A percentile compares a stretch with the other conserved stretches of the same genome.
These are phyloP conservation scores for Penicillium sp. DNA, from an alignment of 2,329 filamentous ascomycete species.

Conservation along the genomic window DNA sequence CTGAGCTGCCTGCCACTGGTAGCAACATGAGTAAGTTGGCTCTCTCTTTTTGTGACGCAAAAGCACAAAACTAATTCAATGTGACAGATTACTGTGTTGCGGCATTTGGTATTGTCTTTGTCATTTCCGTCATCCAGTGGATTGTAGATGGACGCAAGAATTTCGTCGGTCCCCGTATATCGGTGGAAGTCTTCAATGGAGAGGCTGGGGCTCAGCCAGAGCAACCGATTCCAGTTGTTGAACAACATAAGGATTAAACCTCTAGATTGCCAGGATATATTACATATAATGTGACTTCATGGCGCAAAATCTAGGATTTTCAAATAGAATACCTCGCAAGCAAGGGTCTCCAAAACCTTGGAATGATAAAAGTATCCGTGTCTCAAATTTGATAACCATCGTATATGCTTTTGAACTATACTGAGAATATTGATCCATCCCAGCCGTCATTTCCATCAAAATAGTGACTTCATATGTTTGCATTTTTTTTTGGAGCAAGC, in stretches of 20 bases:
- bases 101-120: conserved; percentile 58
- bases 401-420: neutral
- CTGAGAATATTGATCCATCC: neutral
- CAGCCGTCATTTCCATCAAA: too few relatives aligned
- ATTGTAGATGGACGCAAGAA: conserved; percentile 62
- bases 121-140: conserved; percentile 60
- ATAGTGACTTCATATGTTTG: neutral
- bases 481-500: neutral
- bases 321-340: neutral
- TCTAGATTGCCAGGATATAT: neutral
- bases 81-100: conserved; percentile 47
- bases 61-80: conserved; percentile 4
- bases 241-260: conserved; percentile 15
- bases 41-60: neutral
- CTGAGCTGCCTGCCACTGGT: conserved; percentile 61
- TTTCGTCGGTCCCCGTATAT: conserved; percentile 54
- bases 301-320: neutral
- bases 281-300: neutral
- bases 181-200: conserved; percentile 39
- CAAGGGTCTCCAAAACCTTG: neutral
- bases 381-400: neutral
- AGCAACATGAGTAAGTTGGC: conserved; percentile 65
- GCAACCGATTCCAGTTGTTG: conserved; percentile 20
- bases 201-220: conserved; percentile 20
- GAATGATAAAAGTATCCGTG: neutral